Evolutionary conservation across 352 stramenopile genomes (phyloP), one percentile per base, ranked within the genome.

Genomic region (Blastocystis sp.): DNA sequence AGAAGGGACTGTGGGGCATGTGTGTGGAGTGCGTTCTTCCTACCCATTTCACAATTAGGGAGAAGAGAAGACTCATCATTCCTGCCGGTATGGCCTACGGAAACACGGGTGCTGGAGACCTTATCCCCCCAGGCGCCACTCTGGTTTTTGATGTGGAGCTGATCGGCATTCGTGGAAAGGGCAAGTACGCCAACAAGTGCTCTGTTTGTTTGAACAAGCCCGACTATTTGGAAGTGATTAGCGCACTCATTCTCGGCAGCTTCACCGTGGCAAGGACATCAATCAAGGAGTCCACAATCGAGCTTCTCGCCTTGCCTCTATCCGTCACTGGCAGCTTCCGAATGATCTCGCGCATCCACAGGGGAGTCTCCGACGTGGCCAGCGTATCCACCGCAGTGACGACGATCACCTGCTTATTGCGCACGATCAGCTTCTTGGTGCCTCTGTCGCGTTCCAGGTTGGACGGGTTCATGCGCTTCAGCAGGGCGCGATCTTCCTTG

Each of bases 71-170:
- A 54, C 61, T 90, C 3, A 89, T 89, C 4, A 90, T 90, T 87
- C 84, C 87, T 62, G 70, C 52, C 89, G 89, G 80, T 42, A 34
- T 89, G 6, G 90, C 76, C 4, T 92, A 91, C 84, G 90, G 90
- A 38, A 71, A 84, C 40, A 78, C 88, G n/a, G 90, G 88, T 48
- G 89, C 89, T 74, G 89, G 89, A 84, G 52, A 89, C 69, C 14
- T 90, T 10, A 88, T 88, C 66, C 78, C 78, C 21, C 40, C 64
- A 88, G 78, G 89, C 57, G 89, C 89, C 3, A 92, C 90, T n/a
- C 43, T 92, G 21, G 89, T 92, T 42, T 92, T 91, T 65, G 61
- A 91, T 40, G 79, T 92, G 21, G 90, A 92, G 68, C 63, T 92
- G n/a, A 63, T 92, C 9, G 76, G 89, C 17, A 92, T 92, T 84